Evolutionary conservation across 805 yeast genomes (phyloP), one percentile per base, ranked within the genome.

Genomic region (Saturnispora dispora): DNA sequence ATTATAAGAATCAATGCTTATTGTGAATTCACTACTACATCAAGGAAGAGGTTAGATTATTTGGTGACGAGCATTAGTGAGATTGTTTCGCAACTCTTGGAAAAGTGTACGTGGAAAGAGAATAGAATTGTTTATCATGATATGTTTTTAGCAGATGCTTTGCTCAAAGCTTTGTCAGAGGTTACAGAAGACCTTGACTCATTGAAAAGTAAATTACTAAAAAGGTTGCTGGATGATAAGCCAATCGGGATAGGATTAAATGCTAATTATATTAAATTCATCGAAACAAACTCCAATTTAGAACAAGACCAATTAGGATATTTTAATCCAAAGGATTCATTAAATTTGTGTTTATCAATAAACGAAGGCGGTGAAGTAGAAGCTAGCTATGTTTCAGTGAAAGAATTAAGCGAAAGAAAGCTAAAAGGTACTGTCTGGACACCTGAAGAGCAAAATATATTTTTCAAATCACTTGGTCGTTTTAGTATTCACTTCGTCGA

Each of bases 401-500:
- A 9, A 18, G 41, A 37, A 17, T 5, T 37, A 37, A 11, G 17
- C 22, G 25, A 37, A 37, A 37, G 11, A 20, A 37, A 18, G 22
- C 22, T 37, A 18, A 11, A 9, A 18, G 15, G 11, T 11, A 37
- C 22, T 20, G 45, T 43, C 27, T 81, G 86, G 86, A 59, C 71
- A 1, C 52, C 59, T 0, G 50, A 52, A 1, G 85, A 82, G 50
- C 81, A 81, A 56, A 76, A 75, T 20, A 39, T 51, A 13, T 82
- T 82, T 60, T 82, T 79, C 60, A 66, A 68, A 20, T 67, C 72
- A 22, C 59, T 82, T 32, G 71, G 76, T 1, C 64, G 81, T 33
- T 74, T 69, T 57, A 74, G 82, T 2, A 79, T 79, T 22, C 72
- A 71, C 49, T 58, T 73, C n/a, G 48, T 70, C 1, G 79, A 77